phyloP scores from a whole-genome alignment of 768 basidiomycete species.

The Porpolomopsis calyptriformis region DNA sequence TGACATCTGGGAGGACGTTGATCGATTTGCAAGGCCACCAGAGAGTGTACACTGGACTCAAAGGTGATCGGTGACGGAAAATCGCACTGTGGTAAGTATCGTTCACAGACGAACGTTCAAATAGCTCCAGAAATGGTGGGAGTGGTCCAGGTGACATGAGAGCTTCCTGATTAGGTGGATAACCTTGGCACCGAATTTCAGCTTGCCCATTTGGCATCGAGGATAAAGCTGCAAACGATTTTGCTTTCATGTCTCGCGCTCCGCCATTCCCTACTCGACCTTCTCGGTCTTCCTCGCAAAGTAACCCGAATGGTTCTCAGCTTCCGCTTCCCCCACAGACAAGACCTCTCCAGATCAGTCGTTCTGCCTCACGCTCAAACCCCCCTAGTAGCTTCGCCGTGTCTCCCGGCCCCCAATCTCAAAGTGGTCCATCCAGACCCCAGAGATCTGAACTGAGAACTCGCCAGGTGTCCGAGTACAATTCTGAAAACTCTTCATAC shows the following conservation, averaged over 20 bases:
- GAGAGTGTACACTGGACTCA: constrained; percentile 35
- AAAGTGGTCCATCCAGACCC: constrained; percentile 50
- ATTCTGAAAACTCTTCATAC: constrained; percentile 39
- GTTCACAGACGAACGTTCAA: not conserved
- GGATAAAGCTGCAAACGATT: no score
- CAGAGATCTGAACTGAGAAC: constrained; percentile 56
- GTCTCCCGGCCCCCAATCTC: constrained; percentile 30
- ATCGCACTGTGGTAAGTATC: constrained; percentile 19
- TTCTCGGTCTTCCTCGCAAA: constrained; percentile 33
- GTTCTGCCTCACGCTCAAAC: constrained; percentile 42
- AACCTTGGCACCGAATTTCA: no score
- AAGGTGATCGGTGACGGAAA: constrained; percentile 28
- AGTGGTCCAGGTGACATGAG: no score
- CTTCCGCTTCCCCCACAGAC: constrained; percentile 30
- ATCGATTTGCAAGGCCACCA: constrained; percentile 36
- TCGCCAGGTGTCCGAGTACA: constrained; percentile 39
- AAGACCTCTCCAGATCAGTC: constrained; percentile 51
- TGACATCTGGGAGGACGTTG: constrained; percentile 19
- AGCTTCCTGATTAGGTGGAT: no score
- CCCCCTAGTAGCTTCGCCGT: constrained; percentile 37
- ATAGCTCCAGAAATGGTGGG: constrained; percentile 25
- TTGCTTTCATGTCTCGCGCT: constrained; percentile 59
- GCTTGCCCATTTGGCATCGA: no score
- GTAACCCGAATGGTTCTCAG: constrained; percentile 29
- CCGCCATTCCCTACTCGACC: constrained; percentile 49